Evolutionary conservation across 768 basidiomycete species (phyloP), one percentile per base, ranked within the genome.

Genomic region (Mycena crocata): DNA sequence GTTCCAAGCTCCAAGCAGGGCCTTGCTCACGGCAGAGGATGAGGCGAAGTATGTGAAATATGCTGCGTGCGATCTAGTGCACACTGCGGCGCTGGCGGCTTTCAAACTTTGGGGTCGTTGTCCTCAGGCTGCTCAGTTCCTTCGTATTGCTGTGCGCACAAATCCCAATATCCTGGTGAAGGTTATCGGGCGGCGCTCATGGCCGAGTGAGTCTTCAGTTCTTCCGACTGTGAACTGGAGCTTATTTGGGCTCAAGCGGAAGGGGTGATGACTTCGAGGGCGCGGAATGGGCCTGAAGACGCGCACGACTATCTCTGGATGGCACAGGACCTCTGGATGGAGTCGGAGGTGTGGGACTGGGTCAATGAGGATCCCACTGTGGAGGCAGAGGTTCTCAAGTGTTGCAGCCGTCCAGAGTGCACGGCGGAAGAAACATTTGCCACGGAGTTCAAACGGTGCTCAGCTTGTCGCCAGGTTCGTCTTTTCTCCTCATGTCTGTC

Each of bases 291-390:
- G 8, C 67, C 72, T 1, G 78, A 79, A 39, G 74, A 73, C 28
- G 78, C 78, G 26, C 76, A 78, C 56, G 79, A 81, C 69, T 78
- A 78, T 58, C 64, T 77, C 34, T 81, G 77, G 76, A 62, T 77
- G 6, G 70, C 74, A 14, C 77, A 78, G 58, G 73, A 78, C 45
- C 67, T 78, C 19, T 55, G 54, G 35, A 39, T 42, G 26, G 26
- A 48, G 46, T 17, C 46, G 9, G 46, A 48, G 8, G 50, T 52
- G 5, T 52, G 50, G 31, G 32, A 57, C 42, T 57, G 40, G 39
- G 37, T 31, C 40, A 44, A 30, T 37, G 50, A 32, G 35, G 31
- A 32, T 21, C 50, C 50, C 32, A 24, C 32, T 9, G 50, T 52
- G 2, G 23, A 4, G 23, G 3, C 8, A 3, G 23, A 34, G 32